Conservation (phyloP, 257 asterid genomes). For the Knoxia roxburghii region DNA sequence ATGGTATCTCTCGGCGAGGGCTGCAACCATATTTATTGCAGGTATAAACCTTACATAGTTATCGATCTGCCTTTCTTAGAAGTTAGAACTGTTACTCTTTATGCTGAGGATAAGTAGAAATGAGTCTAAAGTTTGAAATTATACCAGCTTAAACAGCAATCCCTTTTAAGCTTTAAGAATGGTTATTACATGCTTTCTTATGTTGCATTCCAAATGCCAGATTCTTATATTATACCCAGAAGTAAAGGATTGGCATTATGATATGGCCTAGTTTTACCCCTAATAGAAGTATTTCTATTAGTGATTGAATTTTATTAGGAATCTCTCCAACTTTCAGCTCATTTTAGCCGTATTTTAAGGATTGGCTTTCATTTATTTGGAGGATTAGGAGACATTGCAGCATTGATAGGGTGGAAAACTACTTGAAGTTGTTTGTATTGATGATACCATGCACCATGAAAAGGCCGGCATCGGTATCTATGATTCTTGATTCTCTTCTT, state of each 20-base stretch:
- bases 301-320: too few species aligned
- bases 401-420: too few species aligned
- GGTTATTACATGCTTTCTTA: background rate
- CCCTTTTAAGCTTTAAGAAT: background rate
- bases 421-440: too few species aligned
- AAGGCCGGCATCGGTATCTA: too few species aligned
- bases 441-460: too few species aligned
- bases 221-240: background rate
- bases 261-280: background rate
- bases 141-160: background rate
- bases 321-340: too few species aligned
- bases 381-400: too few species aligned
- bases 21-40: constrained; percentile 71
- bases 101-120: background rate
- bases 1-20: constrained; percentile 58
- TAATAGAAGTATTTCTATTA: background rate
- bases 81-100: background rate
- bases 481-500: too few species aligned
- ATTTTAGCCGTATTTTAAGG: too few species aligned
- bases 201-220: background rate
- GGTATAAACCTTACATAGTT: constrained; percentile 24
- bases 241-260: background rate
- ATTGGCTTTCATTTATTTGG: too few species aligned
- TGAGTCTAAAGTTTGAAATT: too few species aligned
- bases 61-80: background rate